A percentile compares a stretch with the other conserved stretches of the same genome.
These are phyloP conservation scores for Xerocomus brunneocitrinus DNA, from an alignment of 768 basidiomycete species.

Conservation along the genomic window DNA sequence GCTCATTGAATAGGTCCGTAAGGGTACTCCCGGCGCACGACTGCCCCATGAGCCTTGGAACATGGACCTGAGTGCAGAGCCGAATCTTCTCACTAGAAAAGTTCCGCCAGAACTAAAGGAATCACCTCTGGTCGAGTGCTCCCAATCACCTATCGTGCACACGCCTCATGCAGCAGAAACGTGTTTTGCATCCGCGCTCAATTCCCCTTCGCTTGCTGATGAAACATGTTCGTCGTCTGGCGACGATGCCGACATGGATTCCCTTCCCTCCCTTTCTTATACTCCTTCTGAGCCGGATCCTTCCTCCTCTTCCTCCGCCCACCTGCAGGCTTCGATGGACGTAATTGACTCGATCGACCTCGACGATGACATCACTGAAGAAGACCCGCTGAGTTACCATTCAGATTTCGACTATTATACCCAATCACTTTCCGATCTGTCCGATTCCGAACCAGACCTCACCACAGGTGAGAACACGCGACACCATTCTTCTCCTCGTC, in stretches of 20 bases:
- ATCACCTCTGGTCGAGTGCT: neutral
- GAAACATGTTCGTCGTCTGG: slow-evolving; percentile 21
- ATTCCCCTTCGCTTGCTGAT: slow-evolving; percentile 11
- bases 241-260: slow-evolving; percentile 28
- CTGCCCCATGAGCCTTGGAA: slow-evolving; percentile 43
- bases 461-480: slow-evolving; percentile 1
- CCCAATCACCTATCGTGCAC: neutral
- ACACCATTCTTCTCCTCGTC: slow-evolving; percentile 7
- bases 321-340: slow-evolving; percentile 13
- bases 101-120: neutral
- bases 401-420: slow-evolving; percentile 36
- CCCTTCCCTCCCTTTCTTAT: slow-evolving; percentile 33
- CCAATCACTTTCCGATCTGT: slow-evolving; percentile 27
- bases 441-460: slow-evolving; percentile 27
- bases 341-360: slow-evolving; percentile 17
- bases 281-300: slow-evolving; percentile 28
- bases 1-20: slow-evolving; percentile 30
- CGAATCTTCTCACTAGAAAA: neutral
- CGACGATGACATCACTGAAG: slow-evolving; percentile 12
- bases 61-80: slow-evolving; percentile 19
- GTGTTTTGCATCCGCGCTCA: slow-evolving; percentile 1
- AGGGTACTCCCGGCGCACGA: slow-evolving; percentile 39
- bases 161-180: neutral
- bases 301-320: slow-evolving; percentile 38
- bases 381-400: slow-evolving; percentile 33